Base-by-base conservation (phyloP, 192 early-diverging fungal species). In the Glomus cerebriforme region DNA sequence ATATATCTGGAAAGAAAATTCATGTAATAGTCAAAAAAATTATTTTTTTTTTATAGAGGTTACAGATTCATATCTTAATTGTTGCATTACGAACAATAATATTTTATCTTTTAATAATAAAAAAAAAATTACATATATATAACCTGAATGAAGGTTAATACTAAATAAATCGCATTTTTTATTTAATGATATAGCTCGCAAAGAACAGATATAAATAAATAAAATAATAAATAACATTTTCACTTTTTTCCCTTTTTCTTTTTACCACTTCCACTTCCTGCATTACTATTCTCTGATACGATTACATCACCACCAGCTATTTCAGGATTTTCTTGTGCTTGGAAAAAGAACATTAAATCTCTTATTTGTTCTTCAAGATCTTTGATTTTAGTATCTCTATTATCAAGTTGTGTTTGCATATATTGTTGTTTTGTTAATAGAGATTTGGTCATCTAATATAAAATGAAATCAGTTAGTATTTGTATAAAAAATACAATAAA, bases 321-420 rank as follows among this genome's bases (percentile, higher is more conserved):
- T n/a, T 77, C 75, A 47, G 88, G 81, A 60, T 82, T 83, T 0
- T 83, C 83, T 74, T 92, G 90, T 19, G 93, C 92, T 26, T 95
- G 90, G 37, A 99, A 81, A 80, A 92, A 97, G 73, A 94, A 92
- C 91, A 95, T 94, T 80, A 99, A 82, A 80, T 99, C 96, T n/a
- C 91, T 83, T 7, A 98, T 89, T 86, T 98, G 95, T 59, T 97
- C 96, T 77, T 88, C 86, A 76, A 96, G 78, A 29, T 96, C 95
- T 24, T 78, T 80, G 24, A 95, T 86, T 59, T 85, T 85, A 0
- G 82, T 77, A 32, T 91, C 90, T 67, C 93, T 91, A 17, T 82
- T 83, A 26, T 85, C 82, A 3, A 96, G 78, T 45, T 87, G 80
- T 34, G 27, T 60, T 74, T 92, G 86, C 31, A 93, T 83, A 10